A percentile compares a stretch with the other conserved stretches of the same genome.
Evolutionary conservation across 768 basidiomycete genomes (phyloP).

Genomic region (Pluteus cervinus): DNA sequence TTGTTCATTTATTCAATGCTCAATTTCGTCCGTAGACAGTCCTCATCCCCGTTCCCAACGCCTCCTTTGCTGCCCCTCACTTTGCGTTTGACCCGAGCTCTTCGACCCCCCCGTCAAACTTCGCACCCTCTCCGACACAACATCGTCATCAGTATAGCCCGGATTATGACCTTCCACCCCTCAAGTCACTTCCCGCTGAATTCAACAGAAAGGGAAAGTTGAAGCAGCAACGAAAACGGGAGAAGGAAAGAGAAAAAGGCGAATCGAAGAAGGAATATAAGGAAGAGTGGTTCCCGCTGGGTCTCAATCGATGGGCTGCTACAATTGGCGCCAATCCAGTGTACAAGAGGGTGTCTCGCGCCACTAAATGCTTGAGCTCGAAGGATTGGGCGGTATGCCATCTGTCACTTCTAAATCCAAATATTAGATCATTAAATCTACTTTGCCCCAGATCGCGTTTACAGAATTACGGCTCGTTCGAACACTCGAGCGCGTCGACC

Average conservation of each 20-base stretch:
- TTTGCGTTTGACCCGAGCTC: conserved; percentile 1
- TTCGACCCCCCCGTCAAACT: conserved; percentile 8
- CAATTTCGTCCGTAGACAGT: conserved; percentile 15
- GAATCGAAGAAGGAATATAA: conserved; percentile 33
- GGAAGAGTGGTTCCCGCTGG: conserved; percentile 62
- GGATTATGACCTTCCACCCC: conserved; percentile 48
- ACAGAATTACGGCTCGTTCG: conserved; percentile 72
- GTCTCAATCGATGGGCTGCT: conserved; percentile 68
- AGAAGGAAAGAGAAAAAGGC: conserved; percentile 42
- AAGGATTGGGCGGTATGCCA: conserved; percentile 78
- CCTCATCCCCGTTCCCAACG: conserved; percentile 21
- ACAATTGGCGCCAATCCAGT: conserved; percentile 73
- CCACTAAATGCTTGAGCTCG: conserved; percentile 73
- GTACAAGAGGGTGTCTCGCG: conserved; percentile 59
- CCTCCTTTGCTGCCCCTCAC: conserved; percentile 8
- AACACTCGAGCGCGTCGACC: conserved; percentile 80
- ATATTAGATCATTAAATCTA: conserved; percentile 1
- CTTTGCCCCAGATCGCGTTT: conserved; percentile 58
- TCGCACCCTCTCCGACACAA: conserved; percentile 13
- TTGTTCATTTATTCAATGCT: conserved; percentile 11
- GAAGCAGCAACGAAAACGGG: conserved; percentile 27
- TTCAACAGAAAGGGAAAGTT: conserved; percentile 35
- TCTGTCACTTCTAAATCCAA: neutral
- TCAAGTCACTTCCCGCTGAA: conserved; percentile 49
- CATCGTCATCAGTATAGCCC: conserved; percentile 36